Evolutionary conservation across 768 basidiomycete species (phyloP), one percentile per base, ranked within the genome.

Genomic region (Paxillus rubicundulus): DNA sequence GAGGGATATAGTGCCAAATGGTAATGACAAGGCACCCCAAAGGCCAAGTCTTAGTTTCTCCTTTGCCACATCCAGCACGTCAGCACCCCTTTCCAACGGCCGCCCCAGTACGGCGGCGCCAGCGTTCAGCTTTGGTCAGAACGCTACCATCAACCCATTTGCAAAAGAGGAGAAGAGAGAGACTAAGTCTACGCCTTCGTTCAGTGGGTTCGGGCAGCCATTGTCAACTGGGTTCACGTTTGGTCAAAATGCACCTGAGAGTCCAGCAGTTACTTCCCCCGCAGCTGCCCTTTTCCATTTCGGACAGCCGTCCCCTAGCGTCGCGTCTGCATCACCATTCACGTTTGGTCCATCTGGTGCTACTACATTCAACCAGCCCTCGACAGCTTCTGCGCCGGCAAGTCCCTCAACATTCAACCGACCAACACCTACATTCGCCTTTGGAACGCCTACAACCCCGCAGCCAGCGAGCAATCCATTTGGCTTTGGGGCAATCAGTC

Each of bases 381-480:
- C 71, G 18, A 47, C 66, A 16, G 66, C 68, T 14, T 84, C 83
- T 40, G 73, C 81, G 20, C 82, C 82, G 27, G 74, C 72, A 37
- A 85, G 82, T 52, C 82, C 82, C 12, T 82, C 82, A 30, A 78
- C 80, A 4, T 84, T 82, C 55, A 74, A 71, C 55, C 78, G 80
- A 7, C 61, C 68, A 42, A 50, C 72, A 4, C 64, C 77, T 0
- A 63, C 73, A 1, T 84, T 84, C 59, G 45, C 72, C 20, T 84
- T 84, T 61, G 76, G 73, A 17, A 56, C 72, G 18, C 62, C 77
- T 7, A 51, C 76, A 4, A 58, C 75, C 32, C 59, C 78, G 14
- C 73, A 64, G 53, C 66, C 51, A 63, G 58, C 46, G 30, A 61
- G 70, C n/a, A 46, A 8, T 21, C 52, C 74, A 2, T 85, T 85